Percentiles rank a stretch among this genome's conserved stretches.
These are phyloP conservation scores for Pseudevernia furfuracea DNA, from an alignment of 495 filamentous ascomycete species.

Conservation along the genomic window DNA sequence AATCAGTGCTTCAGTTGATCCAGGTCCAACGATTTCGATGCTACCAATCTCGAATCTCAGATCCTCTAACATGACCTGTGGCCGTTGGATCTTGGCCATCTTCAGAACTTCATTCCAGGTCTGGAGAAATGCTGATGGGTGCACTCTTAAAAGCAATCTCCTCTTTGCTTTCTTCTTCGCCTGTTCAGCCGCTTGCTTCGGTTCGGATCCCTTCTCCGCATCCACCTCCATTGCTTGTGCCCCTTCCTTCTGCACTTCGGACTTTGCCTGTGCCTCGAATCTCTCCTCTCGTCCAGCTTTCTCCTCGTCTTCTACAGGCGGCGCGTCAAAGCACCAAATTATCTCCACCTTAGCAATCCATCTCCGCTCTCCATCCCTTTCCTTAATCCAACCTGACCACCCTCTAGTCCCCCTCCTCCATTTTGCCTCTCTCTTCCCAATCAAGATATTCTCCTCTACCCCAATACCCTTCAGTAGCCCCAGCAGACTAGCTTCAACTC, in stretches of 20 bases:
- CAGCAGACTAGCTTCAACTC: slow-evolving; percentile 52
- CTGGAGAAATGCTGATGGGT: slow-evolving; percentile 84
- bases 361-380: slow-evolving; percentile 43
- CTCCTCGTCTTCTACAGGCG: neutral
- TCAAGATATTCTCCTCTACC: slow-evolving; percentile 49
- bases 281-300: slow-evolving; percentile 22
- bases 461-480: slow-evolving; percentile 58
- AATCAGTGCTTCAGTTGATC: slow-evolving; percentile 71
- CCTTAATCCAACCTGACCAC: slow-evolving; percentile 60
- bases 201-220: neutral
- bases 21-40: slow-evolving; percentile 80
- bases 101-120: slow-evolving; percentile 70
- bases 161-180: slow-evolving; percentile 40
- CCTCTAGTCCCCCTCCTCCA: slow-evolving; percentile 68
- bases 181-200: slow-evolving; percentile 27
- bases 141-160: slow-evolving; percentile 66
- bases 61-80: slow-evolving; percentile 73
- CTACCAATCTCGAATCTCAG: slow-evolving; percentile 90
- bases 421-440: slow-evolving; percentile 56
- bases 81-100: slow-evolving; percentile 61
- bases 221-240: neutral
- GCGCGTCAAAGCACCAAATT: slow-evolving; percentile 53
- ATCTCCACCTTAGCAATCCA: slow-evolving; percentile 71
- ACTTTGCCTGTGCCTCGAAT: slow-evolving; percentile 26
- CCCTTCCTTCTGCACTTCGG: slow-evolving; percentile 26